Evolutionary conservation across 106 monocot genomes (phyloP), one percentile per base, ranked within the genome.

Genomic region (Allium cepa): DNA sequence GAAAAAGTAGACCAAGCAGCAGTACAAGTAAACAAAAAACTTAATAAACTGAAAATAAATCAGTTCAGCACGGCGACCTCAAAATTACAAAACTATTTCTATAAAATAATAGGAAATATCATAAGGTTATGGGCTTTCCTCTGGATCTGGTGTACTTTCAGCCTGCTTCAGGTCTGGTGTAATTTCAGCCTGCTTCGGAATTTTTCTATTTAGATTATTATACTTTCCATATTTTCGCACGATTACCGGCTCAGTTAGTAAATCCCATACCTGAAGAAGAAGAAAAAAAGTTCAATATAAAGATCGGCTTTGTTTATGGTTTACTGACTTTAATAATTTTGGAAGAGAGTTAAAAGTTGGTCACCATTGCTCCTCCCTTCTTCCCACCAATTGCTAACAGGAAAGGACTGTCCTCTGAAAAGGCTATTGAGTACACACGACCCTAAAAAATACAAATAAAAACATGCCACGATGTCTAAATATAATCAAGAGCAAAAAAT

Each of bases 361-460:
- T 69, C 70, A 83, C 90, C 36, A 73, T 63, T 22, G 80, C 64
- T 73, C 65, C 77, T 1, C 90, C 90, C 69, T 90, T 90, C 67
- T 75, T 78, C 26, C 90, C 90, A 70, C 90, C 85, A 26, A 83
- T 57, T 27, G 85, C 90, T 65, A 90, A 60, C 70, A 76, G 74
- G 71, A 76, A 85, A 13, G 90, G 85, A 61, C 50, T 78, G 56
- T 90, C 85, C 60, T 85, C 83, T 5, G 90, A 85, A 61, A 90
- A 90, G n/a, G 85, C 66, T 66, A 85, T 52, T 9, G 82, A 78
- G 68, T 85, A 90, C 7, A 90, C 59, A 61, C 79, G 72, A 63
- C 90, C 90, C 90, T 90, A 56, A 28, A 60, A 36, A 36, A 36
- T 4, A 36, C 3, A 36, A 3, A 36, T 36, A 36, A 36, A 36